These are phyloP conservation scores for Coniferiporia sulphurascens DNA, from an alignment of 1,284 basidiomycete genomes.

Conservation along the genomic window DNA sequence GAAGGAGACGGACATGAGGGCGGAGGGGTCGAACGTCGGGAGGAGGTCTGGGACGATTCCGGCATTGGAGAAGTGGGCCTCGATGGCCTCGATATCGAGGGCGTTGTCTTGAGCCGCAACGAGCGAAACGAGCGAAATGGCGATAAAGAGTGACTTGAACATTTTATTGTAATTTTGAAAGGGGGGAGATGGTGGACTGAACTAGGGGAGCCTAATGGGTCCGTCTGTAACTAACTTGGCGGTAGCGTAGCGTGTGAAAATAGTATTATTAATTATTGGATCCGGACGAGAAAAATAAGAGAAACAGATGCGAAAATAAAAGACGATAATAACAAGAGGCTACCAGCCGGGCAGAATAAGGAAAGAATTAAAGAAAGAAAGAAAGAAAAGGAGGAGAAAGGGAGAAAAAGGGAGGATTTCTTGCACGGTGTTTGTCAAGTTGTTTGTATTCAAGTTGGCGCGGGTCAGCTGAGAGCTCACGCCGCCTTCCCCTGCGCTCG, in stretches of 20 bases:
- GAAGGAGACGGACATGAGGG: constrained; percentile 50
- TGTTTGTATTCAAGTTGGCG: not conserved
- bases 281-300: no score
- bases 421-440: not conserved
- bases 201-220: constrained; percentile 13
- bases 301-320: no score
- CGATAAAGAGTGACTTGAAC: constrained; percentile 26
- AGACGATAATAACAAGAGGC: not conserved
- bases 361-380: constrained; percentile 9
- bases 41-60: constrained; percentile 56
- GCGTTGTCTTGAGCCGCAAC: constrained; percentile 36
- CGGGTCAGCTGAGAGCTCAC: not conserved
- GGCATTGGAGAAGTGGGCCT: constrained; percentile 57
- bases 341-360: no score
- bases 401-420: constrained; percentile 18
- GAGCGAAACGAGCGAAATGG: constrained; percentile 35
- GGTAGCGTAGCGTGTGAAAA: no score
- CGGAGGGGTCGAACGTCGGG: constrained; percentile 50
- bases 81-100: constrained; percentile 45
- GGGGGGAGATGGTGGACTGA: not conserved
- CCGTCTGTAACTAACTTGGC: no score
- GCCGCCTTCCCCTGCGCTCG: not conserved
- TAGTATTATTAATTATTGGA: no score
- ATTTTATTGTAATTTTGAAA: not conserved
- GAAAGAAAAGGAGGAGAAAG: constrained; percentile 17